phyloP scores from a whole-genome alignment of 148 eudicot genomes.

The Diospyros kaki region DNA sequence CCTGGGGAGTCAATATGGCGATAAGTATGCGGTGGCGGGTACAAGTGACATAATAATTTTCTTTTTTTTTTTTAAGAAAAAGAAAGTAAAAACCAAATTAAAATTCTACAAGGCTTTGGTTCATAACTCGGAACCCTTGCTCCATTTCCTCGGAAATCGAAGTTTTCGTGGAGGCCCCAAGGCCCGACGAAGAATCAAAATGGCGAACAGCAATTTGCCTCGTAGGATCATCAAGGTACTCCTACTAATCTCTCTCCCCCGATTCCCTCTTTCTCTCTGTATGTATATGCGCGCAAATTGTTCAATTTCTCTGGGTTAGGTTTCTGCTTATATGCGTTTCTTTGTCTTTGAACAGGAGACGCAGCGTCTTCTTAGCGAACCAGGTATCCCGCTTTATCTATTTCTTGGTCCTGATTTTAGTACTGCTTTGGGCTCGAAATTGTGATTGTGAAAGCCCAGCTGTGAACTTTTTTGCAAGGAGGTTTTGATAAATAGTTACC shows the following conservation, averaged over 20 bases:
- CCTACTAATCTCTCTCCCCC: constrained; percentile 16
- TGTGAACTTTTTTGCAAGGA: too few species aligned
- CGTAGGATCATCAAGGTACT: constrained; percentile 59
- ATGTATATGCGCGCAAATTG: background rate
- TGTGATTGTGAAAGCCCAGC: background rate
- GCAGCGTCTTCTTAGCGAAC: constrained; percentile 87
- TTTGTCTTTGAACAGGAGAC: constrained; percentile 52
- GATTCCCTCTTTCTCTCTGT: background rate
- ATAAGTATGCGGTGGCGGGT: too few species aligned
- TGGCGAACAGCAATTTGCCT: constrained; percentile 56
- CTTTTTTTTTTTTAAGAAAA: too few species aligned
- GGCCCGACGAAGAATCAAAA: background rate
- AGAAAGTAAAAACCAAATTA: too few species aligned
- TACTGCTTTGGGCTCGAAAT: background rate
- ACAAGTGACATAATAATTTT: too few species aligned
- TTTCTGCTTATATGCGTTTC: background rate
- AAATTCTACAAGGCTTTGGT: too few species aligned
- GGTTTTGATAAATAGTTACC: background rate
- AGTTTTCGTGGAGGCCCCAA: too few species aligned
- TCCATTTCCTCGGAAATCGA: too few species aligned
- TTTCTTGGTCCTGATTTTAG: background rate
- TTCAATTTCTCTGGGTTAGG: background rate
- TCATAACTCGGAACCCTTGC: too few species aligned
- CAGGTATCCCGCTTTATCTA: constrained; percentile 35
- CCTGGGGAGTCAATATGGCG: too few species aligned